Evolutionary conservation across 352 stramenopile species (phyloP).

Genomic region (Pythium guiyangense): DNA sequence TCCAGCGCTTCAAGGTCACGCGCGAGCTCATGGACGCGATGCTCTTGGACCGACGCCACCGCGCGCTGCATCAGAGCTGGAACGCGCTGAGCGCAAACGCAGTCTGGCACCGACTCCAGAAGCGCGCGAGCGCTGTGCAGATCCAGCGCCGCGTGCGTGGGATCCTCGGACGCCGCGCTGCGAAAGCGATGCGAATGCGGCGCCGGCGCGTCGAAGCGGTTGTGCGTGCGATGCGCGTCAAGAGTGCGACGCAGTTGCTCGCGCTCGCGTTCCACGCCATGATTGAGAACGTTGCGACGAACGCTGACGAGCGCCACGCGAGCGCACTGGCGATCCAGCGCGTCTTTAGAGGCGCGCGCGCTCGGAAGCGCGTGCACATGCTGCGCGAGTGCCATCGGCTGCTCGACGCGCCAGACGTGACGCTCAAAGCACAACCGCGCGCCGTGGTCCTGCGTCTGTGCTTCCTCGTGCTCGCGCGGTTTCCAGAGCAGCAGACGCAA

Average conservation of each 20-base stretch:
- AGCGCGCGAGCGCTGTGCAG: constrained; percentile 30
- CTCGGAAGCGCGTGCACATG: constrained; percentile 28
- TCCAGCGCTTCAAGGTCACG: constrained; percentile 39
- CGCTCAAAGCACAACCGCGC: constrained; percentile 26
- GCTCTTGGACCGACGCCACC: constrained; percentile 28
- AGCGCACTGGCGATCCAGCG: constrained; percentile 35
- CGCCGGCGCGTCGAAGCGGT: constrained; percentile 29
- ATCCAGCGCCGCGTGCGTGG: constrained; percentile 51
- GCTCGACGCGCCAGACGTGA: constrained; percentile 23
- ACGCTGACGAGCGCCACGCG: constrained; percentile 15
- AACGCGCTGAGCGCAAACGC: constrained; percentile 37
- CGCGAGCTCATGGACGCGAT: constrained; percentile 45
- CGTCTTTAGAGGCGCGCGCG: constrained; percentile 37
- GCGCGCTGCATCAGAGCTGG: constrained; percentile 28
- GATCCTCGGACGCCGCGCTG: constrained; percentile 29
- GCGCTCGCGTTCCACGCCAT: constrained; percentile 27
- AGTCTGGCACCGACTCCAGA: constrained; percentile 38
- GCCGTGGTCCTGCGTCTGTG: constrained; percentile 49
- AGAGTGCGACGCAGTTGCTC: constrained; percentile 29
- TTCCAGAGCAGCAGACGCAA: constrained; percentile 26
- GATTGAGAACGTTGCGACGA: constrained; percentile 26
- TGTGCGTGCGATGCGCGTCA: constrained; percentile 26
- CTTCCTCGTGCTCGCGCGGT: constrained; percentile 39
- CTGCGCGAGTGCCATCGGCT: constrained; percentile 36
- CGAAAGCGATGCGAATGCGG: constrained; percentile 30